Evolutionary conservation across 306 rosid species (phyloP).

Genomic region (Oxytropis ochrocephala): DNA sequence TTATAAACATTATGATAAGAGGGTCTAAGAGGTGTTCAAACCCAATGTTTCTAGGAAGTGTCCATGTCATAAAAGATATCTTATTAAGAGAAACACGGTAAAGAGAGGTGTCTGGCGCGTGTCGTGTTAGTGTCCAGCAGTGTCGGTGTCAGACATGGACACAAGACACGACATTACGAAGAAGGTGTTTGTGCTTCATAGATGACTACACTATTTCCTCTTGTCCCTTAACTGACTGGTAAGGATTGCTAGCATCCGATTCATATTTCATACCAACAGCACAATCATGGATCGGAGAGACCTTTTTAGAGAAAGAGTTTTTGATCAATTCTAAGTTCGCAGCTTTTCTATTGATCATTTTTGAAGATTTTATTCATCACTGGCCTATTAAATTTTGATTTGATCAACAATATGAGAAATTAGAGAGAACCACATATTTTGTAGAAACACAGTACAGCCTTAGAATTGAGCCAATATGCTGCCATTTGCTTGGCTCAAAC

Average conservation of each 20-base stretch:
- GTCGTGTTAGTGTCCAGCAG: too few species aligned
- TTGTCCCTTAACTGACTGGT: neutral
- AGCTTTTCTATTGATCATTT: neutral
- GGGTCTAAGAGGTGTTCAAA: too few species aligned
- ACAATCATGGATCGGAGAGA: neutral
- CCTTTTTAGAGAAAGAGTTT: neutral
- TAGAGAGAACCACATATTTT: neutral
- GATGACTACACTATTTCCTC: neutral
- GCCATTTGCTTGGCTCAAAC: neutral
- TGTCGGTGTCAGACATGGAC: too few species aligned
- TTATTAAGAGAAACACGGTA: too few species aligned
- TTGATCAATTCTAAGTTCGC: neutral
- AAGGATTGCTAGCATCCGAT: neutral
- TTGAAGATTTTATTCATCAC: neutral
- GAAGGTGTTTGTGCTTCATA: too few species aligned
- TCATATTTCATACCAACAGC: neutral
- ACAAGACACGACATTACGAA: too few species aligned
- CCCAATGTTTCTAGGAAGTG: too few species aligned
- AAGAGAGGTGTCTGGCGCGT: too few species aligned
- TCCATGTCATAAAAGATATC: too few species aligned
- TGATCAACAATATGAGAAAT: slow-evolving; percentile 2
- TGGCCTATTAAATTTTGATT: neutral
- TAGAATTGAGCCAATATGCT: neutral
- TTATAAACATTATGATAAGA: too few species aligned
- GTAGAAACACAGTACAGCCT: neutral